Conservation (phyloP, 1,284 basidiomycete genomes). For the Microbotryum saponariae region DNA sequence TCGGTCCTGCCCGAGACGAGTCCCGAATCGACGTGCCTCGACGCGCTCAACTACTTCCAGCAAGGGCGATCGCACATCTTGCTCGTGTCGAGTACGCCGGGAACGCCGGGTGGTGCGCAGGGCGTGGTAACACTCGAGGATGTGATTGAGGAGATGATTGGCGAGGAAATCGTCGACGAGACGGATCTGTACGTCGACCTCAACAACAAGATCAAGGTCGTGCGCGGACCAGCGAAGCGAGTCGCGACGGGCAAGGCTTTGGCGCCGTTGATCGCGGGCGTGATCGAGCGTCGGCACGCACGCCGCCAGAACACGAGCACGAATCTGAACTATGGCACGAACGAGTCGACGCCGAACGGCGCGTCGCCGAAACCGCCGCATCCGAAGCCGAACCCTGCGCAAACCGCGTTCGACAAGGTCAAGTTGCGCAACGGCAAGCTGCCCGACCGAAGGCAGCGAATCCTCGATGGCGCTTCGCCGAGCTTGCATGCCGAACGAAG, state of each 20-base stretch:
- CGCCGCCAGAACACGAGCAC: conserved; percentile 19
- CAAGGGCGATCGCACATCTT: conserved; percentile 90
- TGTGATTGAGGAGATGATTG: conserved; percentile 67
- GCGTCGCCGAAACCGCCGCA: conserved; percentile 1
- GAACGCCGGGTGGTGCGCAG: conserved; percentile 43
- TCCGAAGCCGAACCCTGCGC: conserved; percentile 3
- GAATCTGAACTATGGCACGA: background rate
- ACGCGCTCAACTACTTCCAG: conserved; percentile 54
- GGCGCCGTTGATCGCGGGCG: conserved; percentile 32
- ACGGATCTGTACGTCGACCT: conserved; percentile 37
- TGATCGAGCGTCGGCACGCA: conserved; percentile 26
- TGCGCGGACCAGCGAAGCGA: conserved; percentile 27
- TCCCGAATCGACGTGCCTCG: conserved; percentile 77
- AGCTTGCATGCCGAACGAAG: background rate
- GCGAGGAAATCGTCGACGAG: conserved; percentile 53
- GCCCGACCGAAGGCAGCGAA: conserved; percentile 17
- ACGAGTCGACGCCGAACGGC: background rate
- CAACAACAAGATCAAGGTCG: conserved; percentile 35
- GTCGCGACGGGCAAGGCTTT: conserved; percentile 29
- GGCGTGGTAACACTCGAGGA: conserved; percentile 46
- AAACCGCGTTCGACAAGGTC: conserved; percentile 27
- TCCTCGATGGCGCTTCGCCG: background rate
- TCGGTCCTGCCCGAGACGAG: conserved; percentile 81
- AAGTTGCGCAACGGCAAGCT: conserved; percentile 17
- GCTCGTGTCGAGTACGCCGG: conserved; percentile 61